Evolutionary conservation across 1,139 yeast species (phyloP), one percentile per base, ranked within the genome.

Genomic region (Groenewaldozyma auringiensis): DNA sequence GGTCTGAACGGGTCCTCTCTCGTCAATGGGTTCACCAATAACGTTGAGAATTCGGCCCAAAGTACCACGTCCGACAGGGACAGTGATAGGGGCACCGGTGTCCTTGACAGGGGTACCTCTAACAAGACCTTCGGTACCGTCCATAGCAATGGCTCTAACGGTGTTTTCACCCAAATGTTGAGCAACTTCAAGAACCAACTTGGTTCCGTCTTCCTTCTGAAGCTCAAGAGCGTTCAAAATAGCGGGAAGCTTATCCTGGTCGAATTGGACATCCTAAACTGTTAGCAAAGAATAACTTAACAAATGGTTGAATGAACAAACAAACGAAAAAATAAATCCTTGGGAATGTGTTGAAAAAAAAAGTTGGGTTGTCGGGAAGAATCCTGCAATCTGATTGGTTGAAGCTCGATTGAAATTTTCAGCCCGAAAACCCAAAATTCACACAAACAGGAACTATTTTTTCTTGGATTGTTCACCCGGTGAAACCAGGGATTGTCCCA

Each of bases 71-170:
- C 98, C 98, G 60, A 92, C 98, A 63, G 98, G 98, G 63, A 92
- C 94, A 63, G 96, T 83, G 70, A 92, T 92, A 73, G 98, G 98
- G 58, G 96, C 79, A 72, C 98, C 98, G 57, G 97, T 89, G 77
- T 92, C 98, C 59, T 69, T 62, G 66, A 92, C 98, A 52, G 76
- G 53, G 67, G 86, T 83, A 72, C 98, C 98, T 82, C 98, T 92
- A 65, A 88, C 96, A 68, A 92, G 83, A 87, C 98, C 98, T 74
- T 92, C 97, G 64, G 98, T 92, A 85, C 97, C 98, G 75, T 92
- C 98, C 98, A 92, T 92, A 70, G 98, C 97, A 85, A 92, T 92
- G 69, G 98, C 85, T 82, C 98, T 89, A 71, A 92, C 97, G 65
- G 97, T 85, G 86, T 88, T 88, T 79, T 92, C 98, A 79, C 98